Conservation (phyloP, 176 grass and related monocot genomes). For the Carex parvula region DNA sequence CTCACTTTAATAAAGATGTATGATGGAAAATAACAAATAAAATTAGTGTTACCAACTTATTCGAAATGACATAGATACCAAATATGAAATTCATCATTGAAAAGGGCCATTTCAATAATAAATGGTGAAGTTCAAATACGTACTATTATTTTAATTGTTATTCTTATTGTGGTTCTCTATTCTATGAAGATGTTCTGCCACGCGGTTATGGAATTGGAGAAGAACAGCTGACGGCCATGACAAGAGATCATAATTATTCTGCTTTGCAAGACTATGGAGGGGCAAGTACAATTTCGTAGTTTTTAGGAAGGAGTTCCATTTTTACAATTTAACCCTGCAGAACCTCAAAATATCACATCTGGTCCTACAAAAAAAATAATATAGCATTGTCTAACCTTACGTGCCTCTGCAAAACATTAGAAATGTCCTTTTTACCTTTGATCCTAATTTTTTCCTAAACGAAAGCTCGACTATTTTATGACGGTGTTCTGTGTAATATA, state of each 20-base stretch:
- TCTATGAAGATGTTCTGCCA: slow-evolving; percentile 39
- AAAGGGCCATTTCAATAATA: slow-evolving; percentile 12
- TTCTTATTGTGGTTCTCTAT: slow-evolving; percentile 25
- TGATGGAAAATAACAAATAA: background rate
- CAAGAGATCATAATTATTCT: slow-evolving; percentile 81
- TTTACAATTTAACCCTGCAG: background rate
- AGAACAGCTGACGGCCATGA: slow-evolving; percentile 60
- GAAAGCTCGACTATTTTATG: background rate
- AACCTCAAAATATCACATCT: background rate
- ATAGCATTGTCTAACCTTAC: background rate
- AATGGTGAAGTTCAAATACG: background rate
- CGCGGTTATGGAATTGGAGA: slow-evolving; percentile 52
- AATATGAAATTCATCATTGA: background rate
- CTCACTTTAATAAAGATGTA: background rate
- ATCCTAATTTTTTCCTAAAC: background rate
- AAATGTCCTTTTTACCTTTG: background rate
- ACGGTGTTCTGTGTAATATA: background rate
- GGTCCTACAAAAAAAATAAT: background rate
- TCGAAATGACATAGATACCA: background rate
- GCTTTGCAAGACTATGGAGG: slow-evolving; percentile 71
- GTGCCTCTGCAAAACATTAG: background rate
- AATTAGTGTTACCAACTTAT: background rate
- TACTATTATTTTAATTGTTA: slow-evolving; percentile 12
- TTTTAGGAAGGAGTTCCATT: background rate
- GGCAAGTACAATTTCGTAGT: slow-evolving; percentile 46